A percentile compares a stretch with the other conserved stretches of the same genome.
phyloP scores from a whole-genome alignment of 1,139 yeast species.

The Taphrina deformans region DNA sequence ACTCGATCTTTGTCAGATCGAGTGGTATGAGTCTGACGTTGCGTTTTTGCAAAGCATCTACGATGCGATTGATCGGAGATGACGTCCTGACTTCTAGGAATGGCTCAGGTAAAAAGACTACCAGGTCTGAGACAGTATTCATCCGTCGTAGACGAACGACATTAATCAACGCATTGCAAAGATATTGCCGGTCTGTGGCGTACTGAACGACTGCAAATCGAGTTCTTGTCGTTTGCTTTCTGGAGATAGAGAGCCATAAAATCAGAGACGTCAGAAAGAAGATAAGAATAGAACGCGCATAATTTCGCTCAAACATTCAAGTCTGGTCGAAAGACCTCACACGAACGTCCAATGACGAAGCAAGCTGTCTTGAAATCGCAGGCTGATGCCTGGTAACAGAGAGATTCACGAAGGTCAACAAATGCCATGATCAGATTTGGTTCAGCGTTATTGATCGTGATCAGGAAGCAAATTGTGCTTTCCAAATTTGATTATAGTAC shows the following conservation, averaged over 20 bases:
- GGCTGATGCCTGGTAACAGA: no score
- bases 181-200: slow-evolving; percentile 13
- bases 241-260: background rate
- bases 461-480: no score
- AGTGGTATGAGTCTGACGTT: background rate
- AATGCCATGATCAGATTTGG: background rate
- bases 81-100: background rate
- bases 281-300: background rate
- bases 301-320: background rate
- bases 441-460: background rate
- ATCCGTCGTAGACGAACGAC: background rate
- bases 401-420: no score
- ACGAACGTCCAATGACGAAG: no score
- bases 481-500: no score
- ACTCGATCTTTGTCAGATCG: background rate
- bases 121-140: background rate
- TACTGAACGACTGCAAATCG: background rate
- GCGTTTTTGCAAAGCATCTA: background rate
- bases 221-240: background rate
- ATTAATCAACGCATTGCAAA: slow-evolving; percentile 17
- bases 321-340: no score
- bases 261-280: background rate
- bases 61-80: background rate
- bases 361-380: no score
- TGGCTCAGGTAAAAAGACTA: background rate